Evolutionary conservation across 495 filamentous ascomycete genomes (phyloP).

Genomic region (Aspergillus egyptiacus): DNA sequence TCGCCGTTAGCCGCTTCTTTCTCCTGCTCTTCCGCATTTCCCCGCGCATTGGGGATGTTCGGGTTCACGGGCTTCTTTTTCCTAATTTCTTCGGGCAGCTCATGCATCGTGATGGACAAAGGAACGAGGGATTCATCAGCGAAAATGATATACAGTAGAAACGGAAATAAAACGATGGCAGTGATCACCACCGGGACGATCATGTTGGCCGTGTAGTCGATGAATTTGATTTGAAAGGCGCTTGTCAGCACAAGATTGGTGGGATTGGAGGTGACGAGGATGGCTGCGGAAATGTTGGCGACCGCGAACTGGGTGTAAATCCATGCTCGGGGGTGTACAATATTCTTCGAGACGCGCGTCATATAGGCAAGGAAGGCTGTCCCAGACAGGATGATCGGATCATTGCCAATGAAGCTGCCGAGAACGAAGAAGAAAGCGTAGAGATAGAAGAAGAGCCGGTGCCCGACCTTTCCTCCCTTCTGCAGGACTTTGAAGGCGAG

Average conservation of each 20-base stretch:
- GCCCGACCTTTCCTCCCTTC: slow-evolving; percentile 6
- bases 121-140: slow-evolving; percentile 2
- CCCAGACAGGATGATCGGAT: slow-evolving; percentile 11
- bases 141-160: slow-evolving; percentile 6
- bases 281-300: slow-evolving; percentile 7
- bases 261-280: slow-evolving; percentile 10
- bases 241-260: slow-evolving; percentile 10
- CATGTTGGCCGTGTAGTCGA: slow-evolving; percentile 12
- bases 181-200: slow-evolving; percentile 9
- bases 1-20: background rate
- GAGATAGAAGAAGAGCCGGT: slow-evolving; percentile 5
- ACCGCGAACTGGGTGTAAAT: slow-evolving; percentile 11
- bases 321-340: slow-evolving; percentile 8
- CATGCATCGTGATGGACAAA: slow-evolving; percentile 2
- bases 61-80: background rate
- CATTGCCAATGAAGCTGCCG: slow-evolving; percentile 6
- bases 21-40: background rate
- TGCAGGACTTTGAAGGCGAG: slow-evolving; percentile 13
- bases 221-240: slow-evolving; percentile 7
- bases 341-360: slow-evolving; percentile 11
- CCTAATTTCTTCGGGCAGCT: slow-evolving; percentile 3
- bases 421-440: slow-evolving; percentile 12
- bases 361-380: slow-evolving; percentile 11
- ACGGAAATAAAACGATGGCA: slow-evolving; percentile 4
- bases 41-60: slow-evolving; percentile 3